Percentiles rank a stretch among this genome's conserved stretches.
phyloP scores from a whole-genome alignment of 2,329 filamentous ascomycete species.

The Seiridium cupressi region DNA sequence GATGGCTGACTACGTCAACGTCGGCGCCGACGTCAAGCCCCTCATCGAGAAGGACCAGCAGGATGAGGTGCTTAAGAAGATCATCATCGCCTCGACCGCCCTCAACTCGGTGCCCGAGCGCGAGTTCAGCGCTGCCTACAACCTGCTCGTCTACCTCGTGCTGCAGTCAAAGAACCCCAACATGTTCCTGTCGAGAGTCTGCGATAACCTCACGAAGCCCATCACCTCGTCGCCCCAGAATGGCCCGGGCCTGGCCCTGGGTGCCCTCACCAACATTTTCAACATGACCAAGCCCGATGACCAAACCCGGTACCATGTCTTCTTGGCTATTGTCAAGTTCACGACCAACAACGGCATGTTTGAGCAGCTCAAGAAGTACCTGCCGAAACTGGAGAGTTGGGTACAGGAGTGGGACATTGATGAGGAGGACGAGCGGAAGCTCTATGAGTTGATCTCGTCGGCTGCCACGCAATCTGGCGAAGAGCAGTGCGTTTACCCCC shows the following conservation, averaged over 20 bases:
- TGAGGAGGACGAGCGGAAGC: conserved; percentile 77
- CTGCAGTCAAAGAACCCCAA: conserved; percentile 81
- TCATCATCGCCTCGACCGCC: conserved; percentile 74
- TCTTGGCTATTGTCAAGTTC: conserved; percentile 83
- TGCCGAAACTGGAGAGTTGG: conserved; percentile 82
- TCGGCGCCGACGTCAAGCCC: conserved; percentile 73
- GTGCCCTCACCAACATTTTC: conserved; percentile 92
- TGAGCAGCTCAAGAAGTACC: conserved; percentile 78
- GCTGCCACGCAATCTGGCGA: conserved; percentile 77
- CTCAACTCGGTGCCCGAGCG: conserved; percentile 90
- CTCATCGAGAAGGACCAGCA: conserved; percentile 73
- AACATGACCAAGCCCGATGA: conserved; percentile 80
- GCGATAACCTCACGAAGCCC: conserved; percentile 84
- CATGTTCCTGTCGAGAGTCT: conserved; percentile 84
- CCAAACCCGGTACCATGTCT: conserved; percentile 83
- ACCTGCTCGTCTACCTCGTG: conserved; percentile 91
- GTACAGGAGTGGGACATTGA: conserved; percentile 79
- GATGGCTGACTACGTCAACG: conserved; percentile 90
- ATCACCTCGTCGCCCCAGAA: conserved; percentile 83
- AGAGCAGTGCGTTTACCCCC: conserved; percentile 57
- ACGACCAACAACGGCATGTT: conserved; percentile 75
- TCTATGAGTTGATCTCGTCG: conserved; percentile 81
- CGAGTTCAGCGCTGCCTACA: conserved; percentile 95
- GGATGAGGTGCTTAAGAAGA: conserved; percentile 85
- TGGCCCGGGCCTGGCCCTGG: conserved; percentile 81